These are phyloP conservation scores for Entomortierella parvispora DNA, from an alignment of 192 early-diverging fungal species.

Conservation along the genomic window DNA sequence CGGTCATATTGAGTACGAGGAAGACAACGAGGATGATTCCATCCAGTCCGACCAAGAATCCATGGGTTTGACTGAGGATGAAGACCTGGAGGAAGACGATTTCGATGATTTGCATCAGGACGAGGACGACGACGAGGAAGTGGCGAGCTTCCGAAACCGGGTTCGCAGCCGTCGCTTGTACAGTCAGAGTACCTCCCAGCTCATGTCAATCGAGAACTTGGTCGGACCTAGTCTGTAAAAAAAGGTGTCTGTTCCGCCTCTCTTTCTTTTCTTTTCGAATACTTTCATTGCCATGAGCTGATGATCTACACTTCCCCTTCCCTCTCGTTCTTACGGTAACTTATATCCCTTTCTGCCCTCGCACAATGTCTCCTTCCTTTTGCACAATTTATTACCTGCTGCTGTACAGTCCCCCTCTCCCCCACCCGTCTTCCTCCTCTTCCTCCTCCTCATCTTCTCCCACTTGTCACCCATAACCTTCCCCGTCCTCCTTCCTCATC, in stretches of 20 bases:
- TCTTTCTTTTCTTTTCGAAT: too few relatives aligned
- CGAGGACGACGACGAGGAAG: constrained; percentile 14
- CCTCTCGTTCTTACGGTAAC: too few relatives aligned
- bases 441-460: too few relatives aligned
- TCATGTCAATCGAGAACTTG: constrained; percentile 50
- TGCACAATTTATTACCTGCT: too few relatives aligned
- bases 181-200: constrained; percentile 4
- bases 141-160: not conserved
- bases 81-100: constrained; percentile 19
- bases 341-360: too few relatives aligned
- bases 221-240: constrained; percentile 22
- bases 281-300: too few relatives aligned
- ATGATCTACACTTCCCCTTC: too few relatives aligned
- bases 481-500: too few relatives aligned
- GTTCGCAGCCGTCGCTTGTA: not conserved
- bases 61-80: constrained; percentile 29
- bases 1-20: constrained; percentile 22
- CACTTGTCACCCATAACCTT: too few relatives aligned
- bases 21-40: constrained; percentile 7
- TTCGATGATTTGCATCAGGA: not conserved
- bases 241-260: not conserved
- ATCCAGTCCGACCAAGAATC: constrained; percentile 22
- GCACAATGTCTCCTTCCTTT: too few relatives aligned
- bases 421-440: too few relatives aligned
- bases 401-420: too few relatives aligned